Percentiles rank a stretch among this genome's conserved stretches.
phyloP scores from a whole-genome alignment of 345 rosid species.

The Hibiscus trionum region DNA sequence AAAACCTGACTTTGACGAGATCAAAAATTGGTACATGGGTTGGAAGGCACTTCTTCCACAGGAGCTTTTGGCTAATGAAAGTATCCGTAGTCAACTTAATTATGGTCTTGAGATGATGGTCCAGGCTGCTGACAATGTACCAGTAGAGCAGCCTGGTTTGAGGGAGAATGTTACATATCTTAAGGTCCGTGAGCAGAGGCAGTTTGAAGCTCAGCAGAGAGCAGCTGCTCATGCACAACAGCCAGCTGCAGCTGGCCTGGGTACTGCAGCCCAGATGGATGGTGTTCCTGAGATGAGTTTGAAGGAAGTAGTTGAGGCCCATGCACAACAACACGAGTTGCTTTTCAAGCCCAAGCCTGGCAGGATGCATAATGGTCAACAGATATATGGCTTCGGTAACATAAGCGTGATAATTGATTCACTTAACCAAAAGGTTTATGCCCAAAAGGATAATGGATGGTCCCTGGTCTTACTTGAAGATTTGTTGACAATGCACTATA shows the following conservation, averaged over 20 bases:
- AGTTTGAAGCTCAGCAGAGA: constrained; percentile 58
- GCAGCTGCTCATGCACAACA: constrained; percentile 43
- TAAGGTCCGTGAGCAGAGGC: constrained; percentile 57
- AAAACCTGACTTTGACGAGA: constrained; percentile 66
- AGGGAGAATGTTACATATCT: constrained; percentile 56
- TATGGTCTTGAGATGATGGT: constrained; percentile 75
- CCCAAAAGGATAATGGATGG: constrained; percentile 71
- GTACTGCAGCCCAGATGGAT: constrained; percentile 31
- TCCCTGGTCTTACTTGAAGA: constrained; percentile 57
- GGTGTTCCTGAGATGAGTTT: constrained; percentile 46
- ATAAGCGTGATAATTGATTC: constrained; percentile 65
- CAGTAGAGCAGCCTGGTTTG: constrained; percentile 65
- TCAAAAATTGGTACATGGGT: constrained; percentile 63
- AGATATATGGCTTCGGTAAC: constrained; percentile 83
- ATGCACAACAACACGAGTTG: constrained; percentile 76
- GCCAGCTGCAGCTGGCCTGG: constrained; percentile 17
- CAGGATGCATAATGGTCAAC: constrained; percentile 71
- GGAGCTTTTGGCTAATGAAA: constrained; percentile 74
- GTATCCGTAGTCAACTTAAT: constrained; percentile 59
- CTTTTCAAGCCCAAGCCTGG: constrained; percentile 72
- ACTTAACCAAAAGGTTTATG: constrained; percentile 57
- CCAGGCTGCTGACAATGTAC: constrained; percentile 63
- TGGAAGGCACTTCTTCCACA: constrained; percentile 81
- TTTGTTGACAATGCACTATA: constrained; percentile 67
- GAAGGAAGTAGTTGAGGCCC: constrained; percentile 77